These are phyloP conservation scores for Fusarium sp. DNA, from an alignment of 2,329 filamentous ascomycete genomes.

Conservation along the genomic window DNA sequence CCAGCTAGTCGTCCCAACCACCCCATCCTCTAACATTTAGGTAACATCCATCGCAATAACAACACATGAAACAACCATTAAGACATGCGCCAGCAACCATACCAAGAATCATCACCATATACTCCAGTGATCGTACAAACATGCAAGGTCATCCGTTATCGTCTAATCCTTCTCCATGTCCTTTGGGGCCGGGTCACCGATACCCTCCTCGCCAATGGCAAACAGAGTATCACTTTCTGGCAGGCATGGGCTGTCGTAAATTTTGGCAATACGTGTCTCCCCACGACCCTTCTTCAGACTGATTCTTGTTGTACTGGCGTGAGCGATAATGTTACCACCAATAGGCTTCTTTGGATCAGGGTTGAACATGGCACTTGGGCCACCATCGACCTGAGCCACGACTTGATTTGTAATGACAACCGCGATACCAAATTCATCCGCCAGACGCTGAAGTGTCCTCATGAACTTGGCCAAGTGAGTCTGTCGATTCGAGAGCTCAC, in stretches of 20 bases:
- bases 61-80: conserved; percentile 13
- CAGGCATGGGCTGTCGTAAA: conserved; percentile 97
- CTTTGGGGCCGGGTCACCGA: conserved; percentile 94
- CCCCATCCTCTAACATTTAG: not conserved
- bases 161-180: conserved; percentile 84
- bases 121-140: conserved; percentile 32
- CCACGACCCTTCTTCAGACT: conserved; percentile 95
- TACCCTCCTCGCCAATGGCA: conserved; percentile 96
- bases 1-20: not conserved
- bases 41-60: conserved; percentile 3
- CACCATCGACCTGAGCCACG: conserved; percentile 96
- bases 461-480: conserved; percentile 90
- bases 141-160: conserved; percentile 10
- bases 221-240: conserved; percentile 97
- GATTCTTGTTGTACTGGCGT: conserved; percentile 93
- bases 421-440: conserved; percentile 90
- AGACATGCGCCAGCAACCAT: conserved; percentile 48
- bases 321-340: conserved; percentile 97
- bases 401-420: conserved; percentile 99
- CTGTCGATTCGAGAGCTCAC: conserved; percentile 93
- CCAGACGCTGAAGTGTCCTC: conserved; percentile 81
- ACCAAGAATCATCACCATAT: conserved; percentile 36
- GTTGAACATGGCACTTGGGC: conserved; percentile 97
- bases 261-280: conserved; percentile 98
- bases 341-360: conserved; percentile 99